Evolutionary conservation across 2,329 filamentous ascomycete species (phyloP).

Genomic region (Thermothelomyces thermophilus): DNA sequence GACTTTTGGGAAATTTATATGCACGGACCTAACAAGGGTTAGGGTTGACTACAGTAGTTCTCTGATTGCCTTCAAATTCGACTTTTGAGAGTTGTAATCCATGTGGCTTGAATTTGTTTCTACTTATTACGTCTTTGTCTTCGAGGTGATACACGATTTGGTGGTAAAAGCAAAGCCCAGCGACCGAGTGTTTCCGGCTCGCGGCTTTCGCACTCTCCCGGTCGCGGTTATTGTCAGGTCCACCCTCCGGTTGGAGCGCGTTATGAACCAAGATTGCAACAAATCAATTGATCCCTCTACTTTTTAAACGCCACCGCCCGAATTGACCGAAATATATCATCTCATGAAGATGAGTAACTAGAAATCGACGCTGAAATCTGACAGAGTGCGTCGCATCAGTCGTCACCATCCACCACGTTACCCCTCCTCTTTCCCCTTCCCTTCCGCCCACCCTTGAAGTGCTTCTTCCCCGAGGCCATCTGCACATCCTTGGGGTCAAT

Average conservation of each 20-base stretch:
- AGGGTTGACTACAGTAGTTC: constrained; percentile 12
- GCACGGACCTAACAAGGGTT: constrained; percentile 14
- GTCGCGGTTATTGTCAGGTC: too few relatives aligned
- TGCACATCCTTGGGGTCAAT: constrained; percentile 74
- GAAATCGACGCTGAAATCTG: not conserved
- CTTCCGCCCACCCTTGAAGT: constrained; percentile 75
- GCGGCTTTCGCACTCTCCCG: too few relatives aligned
- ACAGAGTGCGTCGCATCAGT: constrained; percentile 7
- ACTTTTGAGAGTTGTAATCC: not conserved
- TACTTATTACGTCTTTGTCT: too few relatives aligned
- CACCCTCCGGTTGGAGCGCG: too few relatives aligned
- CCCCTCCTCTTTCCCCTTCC: constrained; percentile 46
- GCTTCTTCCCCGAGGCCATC: constrained; percentile 71
- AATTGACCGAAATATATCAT: not conserved
- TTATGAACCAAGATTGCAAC: too few relatives aligned
- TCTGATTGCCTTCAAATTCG: not conserved
- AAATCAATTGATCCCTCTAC: constrained; percentile 4
- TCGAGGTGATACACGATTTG: too few relatives aligned
- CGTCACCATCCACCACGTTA: constrained; percentile 35
- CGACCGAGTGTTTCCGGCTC: too few relatives aligned
- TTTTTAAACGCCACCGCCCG: not conserved
- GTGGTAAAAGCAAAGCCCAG: too few relatives aligned
- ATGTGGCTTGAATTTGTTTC: too few relatives aligned
- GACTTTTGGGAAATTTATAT: constrained; percentile 16
- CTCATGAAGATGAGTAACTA: not conserved